Percentiles rank a stretch among this genome's conserved stretches.
Conservation (phyloP, 371 early-diverging fungal genomes). For the Actinomortierella ambigua region DNA sequence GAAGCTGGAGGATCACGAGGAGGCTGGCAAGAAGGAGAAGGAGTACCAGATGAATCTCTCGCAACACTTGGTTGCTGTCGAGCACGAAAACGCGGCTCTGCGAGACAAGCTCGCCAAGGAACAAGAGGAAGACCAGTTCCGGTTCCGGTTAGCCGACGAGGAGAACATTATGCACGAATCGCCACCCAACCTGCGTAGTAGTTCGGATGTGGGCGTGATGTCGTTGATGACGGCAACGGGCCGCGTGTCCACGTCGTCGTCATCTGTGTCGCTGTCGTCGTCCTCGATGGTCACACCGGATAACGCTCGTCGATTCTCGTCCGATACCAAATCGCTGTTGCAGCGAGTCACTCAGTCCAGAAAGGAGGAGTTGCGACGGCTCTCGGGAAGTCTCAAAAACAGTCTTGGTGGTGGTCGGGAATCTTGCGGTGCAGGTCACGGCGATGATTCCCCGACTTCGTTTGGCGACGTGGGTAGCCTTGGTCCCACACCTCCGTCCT, state of each 20-base stretch:
- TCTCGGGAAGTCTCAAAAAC: constrained; percentile 26
- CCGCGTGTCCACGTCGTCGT: too few relatives aligned
- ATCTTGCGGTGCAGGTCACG: too few relatives aligned
- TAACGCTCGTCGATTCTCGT: constrained; percentile 34
- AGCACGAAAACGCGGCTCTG: constrained; percentile 24
- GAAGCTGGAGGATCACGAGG: constrained; percentile 39
- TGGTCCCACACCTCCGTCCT: too few relatives aligned
- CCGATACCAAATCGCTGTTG: constrained; percentile 39
- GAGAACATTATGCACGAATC: constrained; percentile 35
- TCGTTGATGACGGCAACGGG: too few relatives aligned
- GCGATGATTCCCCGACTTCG: too few relatives aligned
- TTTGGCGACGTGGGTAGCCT: too few relatives aligned
- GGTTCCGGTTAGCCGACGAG: too few relatives aligned
- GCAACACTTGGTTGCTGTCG: constrained; percentile 23
- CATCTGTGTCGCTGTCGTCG: too few relatives aligned
- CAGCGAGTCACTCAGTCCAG: constrained; percentile 35
- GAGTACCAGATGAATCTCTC: constrained; percentile 30
- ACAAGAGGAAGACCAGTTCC: constrained; percentile 19
- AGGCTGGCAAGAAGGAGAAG: constrained; percentile 32
- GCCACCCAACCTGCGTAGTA: constrained; percentile 26
- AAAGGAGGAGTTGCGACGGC: constrained; percentile 34
- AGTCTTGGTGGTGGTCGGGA: too few relatives aligned
- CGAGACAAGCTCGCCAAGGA: constrained; percentile 25
- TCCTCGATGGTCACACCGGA: too few relatives aligned
- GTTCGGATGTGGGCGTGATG: too few relatives aligned